phyloP scores from a whole-genome alignment of 2,329 filamentous ascomycete genomes.

The Aspergillus caelatus region DNA sequence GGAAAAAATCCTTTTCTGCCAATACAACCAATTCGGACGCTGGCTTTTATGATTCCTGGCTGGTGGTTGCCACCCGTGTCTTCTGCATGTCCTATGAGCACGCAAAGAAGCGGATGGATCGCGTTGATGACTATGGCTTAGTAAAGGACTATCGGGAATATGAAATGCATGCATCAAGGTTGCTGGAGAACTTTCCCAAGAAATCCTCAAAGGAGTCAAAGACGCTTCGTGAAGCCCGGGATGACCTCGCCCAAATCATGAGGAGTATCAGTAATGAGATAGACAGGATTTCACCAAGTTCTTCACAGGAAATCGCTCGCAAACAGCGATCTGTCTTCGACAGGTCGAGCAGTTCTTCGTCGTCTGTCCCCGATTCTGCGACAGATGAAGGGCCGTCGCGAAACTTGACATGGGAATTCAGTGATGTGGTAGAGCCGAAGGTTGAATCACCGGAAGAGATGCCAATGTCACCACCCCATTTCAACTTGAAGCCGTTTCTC shows the following conservation, averaged over 20 bases:
- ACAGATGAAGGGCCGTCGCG: constrained; percentile 40
- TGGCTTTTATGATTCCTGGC: constrained; percentile 46
- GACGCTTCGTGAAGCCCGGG: constrained; percentile 40
- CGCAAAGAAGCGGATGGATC: constrained; percentile 44
- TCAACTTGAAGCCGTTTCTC: constrained; percentile 36
- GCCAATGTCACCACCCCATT: constrained; percentile 20
- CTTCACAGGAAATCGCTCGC: constrained; percentile 41
- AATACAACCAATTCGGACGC: constrained; percentile 23
- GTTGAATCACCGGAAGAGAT: constrained; percentile 41
- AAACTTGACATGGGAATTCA: constrained; percentile 36
- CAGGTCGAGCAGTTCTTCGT: constrained; percentile 49
- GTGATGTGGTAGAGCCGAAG: constrained; percentile 29
- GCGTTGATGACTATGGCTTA: constrained; percentile 40
- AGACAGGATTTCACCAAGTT: constrained; percentile 44
- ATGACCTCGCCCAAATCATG: constrained; percentile 36
- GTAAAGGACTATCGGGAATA: constrained; percentile 53
- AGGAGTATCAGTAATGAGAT: constrained; percentile 46
- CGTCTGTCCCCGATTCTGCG: constrained; percentile 45
- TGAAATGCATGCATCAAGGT: constrained; percentile 46
- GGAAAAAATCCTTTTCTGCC: constrained; percentile 6
- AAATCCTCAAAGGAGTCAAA: constrained; percentile 29
- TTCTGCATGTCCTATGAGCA: constrained; percentile 47
- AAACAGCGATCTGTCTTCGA: constrained; percentile 51
- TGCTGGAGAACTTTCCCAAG: constrained; percentile 45
- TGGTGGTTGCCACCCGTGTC: constrained; percentile 45